phyloP scores from a whole-genome alignment of 345 rosid species.

The Linum usitatissimum region DNA sequence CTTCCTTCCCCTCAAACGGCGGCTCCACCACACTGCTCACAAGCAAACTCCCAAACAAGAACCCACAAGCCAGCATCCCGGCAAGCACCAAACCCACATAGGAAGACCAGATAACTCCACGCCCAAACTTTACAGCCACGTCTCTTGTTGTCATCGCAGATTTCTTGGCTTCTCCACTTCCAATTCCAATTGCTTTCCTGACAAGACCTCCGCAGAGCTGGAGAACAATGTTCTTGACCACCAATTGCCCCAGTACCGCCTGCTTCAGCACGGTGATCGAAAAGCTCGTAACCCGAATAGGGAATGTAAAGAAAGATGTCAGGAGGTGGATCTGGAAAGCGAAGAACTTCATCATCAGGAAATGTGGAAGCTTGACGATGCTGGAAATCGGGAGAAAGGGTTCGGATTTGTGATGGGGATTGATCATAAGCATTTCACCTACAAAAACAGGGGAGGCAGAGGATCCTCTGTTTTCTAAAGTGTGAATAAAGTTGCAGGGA shows the following conservation, averaged over 20 bases:
- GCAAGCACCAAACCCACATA: constrained; percentile 16
- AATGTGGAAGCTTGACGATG: not conserved
- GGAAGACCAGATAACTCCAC: constrained; percentile 23
- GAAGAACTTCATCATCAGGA: constrained; percentile 10
- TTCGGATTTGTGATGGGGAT: not conserved
- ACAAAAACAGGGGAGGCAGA: constrained; percentile 10
- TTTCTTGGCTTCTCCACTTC: constrained; percentile 9
- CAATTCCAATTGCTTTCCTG: not conserved
- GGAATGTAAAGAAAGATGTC: constrained; percentile 18
- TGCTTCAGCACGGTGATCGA: constrained; percentile 13
- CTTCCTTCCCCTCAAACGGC: constrained; percentile 16
- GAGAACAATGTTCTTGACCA: constrained; percentile 6
- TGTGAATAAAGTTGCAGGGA: not conserved
- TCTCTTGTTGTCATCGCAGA: not conserved
- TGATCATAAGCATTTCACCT: not conserved
- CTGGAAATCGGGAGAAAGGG: not conserved
- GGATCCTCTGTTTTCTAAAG: constrained; percentile 4
- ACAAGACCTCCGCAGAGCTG: constrained; percentile 9
- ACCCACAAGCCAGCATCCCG: constrained; percentile 20
- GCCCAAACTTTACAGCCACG: constrained; percentile 9
- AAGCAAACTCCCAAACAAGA: constrained; percentile 17
- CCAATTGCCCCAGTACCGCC: constrained; percentile 3
- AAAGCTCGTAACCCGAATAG: constrained; percentile 18
- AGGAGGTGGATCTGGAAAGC: constrained; percentile 21
- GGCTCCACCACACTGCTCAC: constrained; percentile 17